Conservation (phyloP, 192 early-diverging fungal genomes). For the Backusella mclennaniae region DNA sequence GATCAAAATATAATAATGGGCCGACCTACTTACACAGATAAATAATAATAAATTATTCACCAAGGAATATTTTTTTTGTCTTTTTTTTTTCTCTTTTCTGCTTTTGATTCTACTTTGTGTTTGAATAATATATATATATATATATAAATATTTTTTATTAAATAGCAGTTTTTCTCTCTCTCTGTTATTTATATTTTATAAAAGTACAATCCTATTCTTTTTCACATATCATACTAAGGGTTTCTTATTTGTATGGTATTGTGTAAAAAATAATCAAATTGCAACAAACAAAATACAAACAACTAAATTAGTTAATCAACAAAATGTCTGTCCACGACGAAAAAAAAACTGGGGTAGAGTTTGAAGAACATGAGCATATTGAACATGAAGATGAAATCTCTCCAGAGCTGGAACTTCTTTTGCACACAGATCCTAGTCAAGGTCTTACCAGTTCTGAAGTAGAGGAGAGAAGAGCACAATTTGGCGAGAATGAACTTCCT, state of each 20-base stretch:
- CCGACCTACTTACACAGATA: neutral
- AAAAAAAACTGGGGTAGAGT: slow-evolving; percentile 51
- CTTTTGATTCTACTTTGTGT: neutral
- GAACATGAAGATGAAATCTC: slow-evolving; percentile 76
- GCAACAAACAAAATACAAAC: neutral
- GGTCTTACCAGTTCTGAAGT: slow-evolving; percentile 81
- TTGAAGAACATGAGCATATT: slow-evolving; percentile 72
- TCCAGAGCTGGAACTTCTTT: slow-evolving; percentile 77
- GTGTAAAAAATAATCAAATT: slow-evolving; percentile 1
- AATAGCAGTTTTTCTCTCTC: neutral
- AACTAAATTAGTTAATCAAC: neutral
- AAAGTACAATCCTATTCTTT: neutral
- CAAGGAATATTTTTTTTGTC: slow-evolving; percentile 6
- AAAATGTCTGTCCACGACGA: slow-evolving; percentile 25
- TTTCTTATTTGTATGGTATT: neutral
- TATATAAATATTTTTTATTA: neutral
- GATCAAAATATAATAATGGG: slow-evolving; percentile 18
- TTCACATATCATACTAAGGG: neutral
- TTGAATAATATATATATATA: neutral
- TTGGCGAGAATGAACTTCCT: slow-evolving; percentile 80
- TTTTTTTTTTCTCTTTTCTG: slow-evolving; percentile 3
- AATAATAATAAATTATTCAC: slow-evolving; percentile 4
- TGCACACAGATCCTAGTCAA: slow-evolving; percentile 72
- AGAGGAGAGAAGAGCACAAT: slow-evolving; percentile 64
- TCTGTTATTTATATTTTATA: neutral